These are phyloP conservation scores for Lentinula lateritia DNA, from an alignment of 768 basidiomycete genomes.

Conservation along the genomic window DNA sequence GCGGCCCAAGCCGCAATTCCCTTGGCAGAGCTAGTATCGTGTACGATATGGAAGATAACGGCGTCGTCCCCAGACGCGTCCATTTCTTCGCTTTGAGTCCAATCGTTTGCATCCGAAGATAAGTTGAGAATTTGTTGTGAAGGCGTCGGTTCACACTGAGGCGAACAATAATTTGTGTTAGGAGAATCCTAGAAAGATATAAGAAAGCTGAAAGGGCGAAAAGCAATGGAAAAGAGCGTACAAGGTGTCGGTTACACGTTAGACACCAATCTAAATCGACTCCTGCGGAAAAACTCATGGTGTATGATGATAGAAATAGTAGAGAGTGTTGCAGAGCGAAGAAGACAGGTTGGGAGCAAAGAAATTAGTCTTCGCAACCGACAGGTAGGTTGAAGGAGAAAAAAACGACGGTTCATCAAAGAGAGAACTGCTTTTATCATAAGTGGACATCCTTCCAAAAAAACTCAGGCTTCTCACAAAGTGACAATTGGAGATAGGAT, in stretches of 20 bases:
- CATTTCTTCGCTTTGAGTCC: neutral
- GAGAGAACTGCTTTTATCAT: neutral
- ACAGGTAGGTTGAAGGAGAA: neutral
- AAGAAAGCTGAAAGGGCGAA: neutral
- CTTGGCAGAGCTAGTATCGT: neutral
- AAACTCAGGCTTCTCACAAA: neutral
- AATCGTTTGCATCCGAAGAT: neutral
- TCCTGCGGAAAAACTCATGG: constrained; percentile 2
- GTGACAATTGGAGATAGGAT: neutral
- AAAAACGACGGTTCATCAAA: neutral
- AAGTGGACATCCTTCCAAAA: neutral
- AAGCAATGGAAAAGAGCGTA: neutral
- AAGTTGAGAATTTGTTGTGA: neutral
- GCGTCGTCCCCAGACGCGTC: neutral
- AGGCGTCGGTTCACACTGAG: neutral
- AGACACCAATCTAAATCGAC: constrained; percentile 1
- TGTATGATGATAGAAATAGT: neutral
- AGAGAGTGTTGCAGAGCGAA: neutral
- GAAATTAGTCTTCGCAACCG: neutral
- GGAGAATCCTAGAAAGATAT: neutral
- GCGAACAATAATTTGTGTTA: neutral
- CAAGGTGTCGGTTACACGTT: neutral
- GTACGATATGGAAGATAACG: neutral
- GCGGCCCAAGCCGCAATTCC: constrained; percentile 1
- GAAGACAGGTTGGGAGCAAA: neutral